phyloP scores from a whole-genome alignment of 306 rosid genomes.

The Fagus crenata region DNA sequence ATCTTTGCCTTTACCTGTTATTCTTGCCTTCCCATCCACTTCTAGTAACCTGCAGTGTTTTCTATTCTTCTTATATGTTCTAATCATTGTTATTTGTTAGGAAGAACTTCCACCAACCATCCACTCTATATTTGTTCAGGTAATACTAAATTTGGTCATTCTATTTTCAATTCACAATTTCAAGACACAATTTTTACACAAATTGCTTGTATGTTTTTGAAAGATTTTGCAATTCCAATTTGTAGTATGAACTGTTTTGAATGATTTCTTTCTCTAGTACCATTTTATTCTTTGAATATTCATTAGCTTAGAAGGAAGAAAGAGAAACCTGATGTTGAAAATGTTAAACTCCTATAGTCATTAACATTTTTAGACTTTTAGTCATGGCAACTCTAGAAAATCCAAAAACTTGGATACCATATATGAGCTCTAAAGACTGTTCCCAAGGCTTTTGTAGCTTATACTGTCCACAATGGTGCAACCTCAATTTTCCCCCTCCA shows the following conservation, averaged over 20 bases:
- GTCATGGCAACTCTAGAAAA: slow-evolving; percentile 66
- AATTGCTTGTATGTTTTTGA: neutral
- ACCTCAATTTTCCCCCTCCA: slow-evolving; percentile 68
- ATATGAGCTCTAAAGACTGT: slow-evolving; percentile 72
- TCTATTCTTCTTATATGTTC: slow-evolving; percentile 22
- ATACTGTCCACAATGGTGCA: slow-evolving; percentile 92
- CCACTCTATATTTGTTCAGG: slow-evolving; percentile 28
- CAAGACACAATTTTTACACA: neutral
- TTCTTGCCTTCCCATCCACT: slow-evolving; percentile 21
- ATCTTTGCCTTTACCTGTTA: slow-evolving; percentile 22
- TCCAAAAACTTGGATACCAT: slow-evolving; percentile 77
- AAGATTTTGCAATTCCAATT: neutral
- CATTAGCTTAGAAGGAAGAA: slow-evolving; percentile 22
- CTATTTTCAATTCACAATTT: neutral
- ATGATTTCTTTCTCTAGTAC: neutral
- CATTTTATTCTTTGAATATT: slow-evolving; percentile 15
- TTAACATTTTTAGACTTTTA: neutral
- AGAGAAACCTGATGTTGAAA: slow-evolving; percentile 16
- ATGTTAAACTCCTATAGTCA: slow-evolving; percentile 11
- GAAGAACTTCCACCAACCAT: slow-evolving; percentile 3
- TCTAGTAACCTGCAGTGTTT: slow-evolving; percentile 24
- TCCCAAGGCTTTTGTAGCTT: slow-evolving; percentile 80
- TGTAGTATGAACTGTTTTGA: neutral
- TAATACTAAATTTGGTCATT: slow-evolving; percentile 6
- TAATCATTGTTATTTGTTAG: slow-evolving; percentile 28